Evolutionary conservation across 2,329 filamentous ascomycete species (phyloP), one percentile per base, ranked within the genome.

Genomic region (Pseudopyrenochaeta lycopersici): DNA sequence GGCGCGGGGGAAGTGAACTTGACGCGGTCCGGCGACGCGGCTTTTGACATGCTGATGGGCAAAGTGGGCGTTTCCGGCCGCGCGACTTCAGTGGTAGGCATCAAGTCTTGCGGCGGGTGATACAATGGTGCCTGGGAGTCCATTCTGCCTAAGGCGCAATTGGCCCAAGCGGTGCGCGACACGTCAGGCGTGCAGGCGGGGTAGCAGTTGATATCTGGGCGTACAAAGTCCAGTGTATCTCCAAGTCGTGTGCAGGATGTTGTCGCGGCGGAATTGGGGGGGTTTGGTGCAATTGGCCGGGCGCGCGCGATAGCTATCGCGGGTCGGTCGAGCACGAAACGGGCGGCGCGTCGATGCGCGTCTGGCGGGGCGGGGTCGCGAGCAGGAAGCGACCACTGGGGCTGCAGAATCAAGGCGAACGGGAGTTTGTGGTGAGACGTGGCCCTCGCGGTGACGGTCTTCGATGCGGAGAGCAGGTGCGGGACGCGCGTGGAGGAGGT

Each of bases 1-100:
- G 78, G 79, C 18, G 80, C 64, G 77, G 66, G 76, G 68, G 67
- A 76, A 11, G 66, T 59, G 52, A 68, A 73, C 55, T 75, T 76
- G 54, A 52, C 53, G 30, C 59, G 62, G 43, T 70, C 66, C 31
- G 64, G 62, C 30, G 69, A 67, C n/a, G 56, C 46, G 21, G 58
- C 53, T 50, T 64, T 65, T 44, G 60, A 52, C 53, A 67, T 61
- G 35, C 53, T 56, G 31, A 44, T 47, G 15, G 55, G 46, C 7
- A 39, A 54, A 6, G 57, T 59, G 38, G 68, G 60, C 14, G 71
- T 72, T 46, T 62, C 63, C 18, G 69, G 65, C 32, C 54, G 62
- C 44, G 66, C 61, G 15, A 63, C 30, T 46, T 75, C 71, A 41
- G 71, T 71, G 17, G 71, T 68, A 35, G 69, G 67, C 60, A 74